Evolutionary conservation across 768 basidiomycete genomes (phyloP).

Genomic region (Leccinum incarnatum): DNA sequence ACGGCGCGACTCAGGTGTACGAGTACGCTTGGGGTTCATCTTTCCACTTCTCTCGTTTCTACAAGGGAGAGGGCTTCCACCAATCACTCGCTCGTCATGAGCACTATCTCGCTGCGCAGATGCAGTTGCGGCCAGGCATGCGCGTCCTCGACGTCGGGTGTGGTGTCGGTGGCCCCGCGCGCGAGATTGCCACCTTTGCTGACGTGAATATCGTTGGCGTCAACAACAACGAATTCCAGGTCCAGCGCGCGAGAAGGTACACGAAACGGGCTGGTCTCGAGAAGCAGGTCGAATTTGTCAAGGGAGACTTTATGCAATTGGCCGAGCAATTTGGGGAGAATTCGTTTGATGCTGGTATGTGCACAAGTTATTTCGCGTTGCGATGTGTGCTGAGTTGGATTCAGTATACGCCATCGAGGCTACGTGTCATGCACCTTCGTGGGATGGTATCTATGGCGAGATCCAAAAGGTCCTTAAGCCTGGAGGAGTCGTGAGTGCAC

Average conservation of each 20-base stretch:
- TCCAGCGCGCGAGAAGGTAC: conserved; percentile 81
- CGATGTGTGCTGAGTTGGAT: conserved; percentile 6
- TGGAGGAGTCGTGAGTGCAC: conserved; percentile 79
- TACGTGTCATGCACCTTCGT: conserved; percentile 92
- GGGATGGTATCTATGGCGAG: conserved; percentile 93
- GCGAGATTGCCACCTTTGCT: conserved; percentile 90
- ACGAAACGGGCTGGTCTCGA: conserved; percentile 74
- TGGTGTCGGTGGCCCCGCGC: conserved; percentile 95
- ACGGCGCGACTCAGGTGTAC: conserved; percentile 93
- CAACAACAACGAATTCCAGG: conserved; percentile 97
- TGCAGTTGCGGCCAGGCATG: conserved; percentile 86
- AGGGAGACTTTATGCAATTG: conserved; percentile 97
- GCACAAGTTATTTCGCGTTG: not conserved
- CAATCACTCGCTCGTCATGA: conserved; percentile 86
- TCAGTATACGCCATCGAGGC: conserved; percentile 96
- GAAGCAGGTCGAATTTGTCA: conserved; percentile 75
- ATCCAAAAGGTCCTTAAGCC: conserved; percentile 94
- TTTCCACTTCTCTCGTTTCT: conserved; percentile 98
- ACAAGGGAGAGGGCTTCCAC: conserved; percentile 79
- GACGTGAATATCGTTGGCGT: conserved; percentile 82
- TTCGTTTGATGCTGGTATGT: conserved; percentile 89
- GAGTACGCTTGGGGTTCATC: conserved; percentile 91
- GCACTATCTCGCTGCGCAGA: conserved; percentile 91
- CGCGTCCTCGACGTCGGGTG: conserved; percentile 97
- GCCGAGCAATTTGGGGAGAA: conserved; percentile 88